A percentile compares a stretch with the other conserved stretches of the same genome.
Evolutionary conservation across 83 land plant genomes (phyloP).

Genomic region (Diphasiastrum complanatum): DNA sequence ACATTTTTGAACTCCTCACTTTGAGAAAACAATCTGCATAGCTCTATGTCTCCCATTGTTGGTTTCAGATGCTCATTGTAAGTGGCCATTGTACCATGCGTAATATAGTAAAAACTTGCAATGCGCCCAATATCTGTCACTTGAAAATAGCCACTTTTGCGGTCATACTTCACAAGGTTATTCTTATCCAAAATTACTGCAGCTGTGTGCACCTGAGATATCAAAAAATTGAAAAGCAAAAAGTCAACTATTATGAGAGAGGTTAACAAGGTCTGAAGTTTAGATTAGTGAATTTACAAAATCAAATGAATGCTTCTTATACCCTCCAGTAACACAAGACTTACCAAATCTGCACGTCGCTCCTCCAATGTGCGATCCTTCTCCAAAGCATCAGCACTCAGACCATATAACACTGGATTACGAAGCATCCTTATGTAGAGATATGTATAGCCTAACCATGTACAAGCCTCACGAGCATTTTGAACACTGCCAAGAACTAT

Average conservation of each 20-base stretch:
- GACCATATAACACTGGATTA: slow-evolving; percentile 9
- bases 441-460: slow-evolving; percentile 8
- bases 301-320: background rate
- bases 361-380: slow-evolving; percentile 1
- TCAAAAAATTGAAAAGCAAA: background rate
- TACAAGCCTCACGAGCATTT: slow-evolving; percentile 12
- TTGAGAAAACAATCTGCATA: slow-evolving; percentile 7
- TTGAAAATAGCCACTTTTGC: slow-evolving; percentile 6
- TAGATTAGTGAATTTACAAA: background rate
- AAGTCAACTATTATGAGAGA: too few species aligned
- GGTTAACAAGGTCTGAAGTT: too few species aligned
- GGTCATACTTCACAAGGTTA: slow-evolving; percentile 5
- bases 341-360: slow-evolving; percentile 10
- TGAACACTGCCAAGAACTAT: slow-evolving; percentile 10
- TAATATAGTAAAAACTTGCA: slow-evolving; percentile 12
- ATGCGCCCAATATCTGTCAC: slow-evolving; percentile 12
- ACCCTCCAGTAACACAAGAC: too few species aligned
- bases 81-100: slow-evolving; percentile 12
- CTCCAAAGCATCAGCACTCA: slow-evolving; percentile 2
- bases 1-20: slow-evolving; percentile 17
- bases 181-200: slow-evolving; percentile 10
- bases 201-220: slow-evolving; percentile 7
- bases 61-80: slow-evolving; percentile 17
- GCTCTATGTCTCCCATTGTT: slow-evolving; percentile 16
- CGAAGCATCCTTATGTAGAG: slow-evolving; percentile 8